A percentile compares a stretch with the other conserved stretches of the same genome.
Evolutionary conservation across 192 early-diverging fungal genomes (phyloP).

Genomic region (Dissophora ornata): DNA sequence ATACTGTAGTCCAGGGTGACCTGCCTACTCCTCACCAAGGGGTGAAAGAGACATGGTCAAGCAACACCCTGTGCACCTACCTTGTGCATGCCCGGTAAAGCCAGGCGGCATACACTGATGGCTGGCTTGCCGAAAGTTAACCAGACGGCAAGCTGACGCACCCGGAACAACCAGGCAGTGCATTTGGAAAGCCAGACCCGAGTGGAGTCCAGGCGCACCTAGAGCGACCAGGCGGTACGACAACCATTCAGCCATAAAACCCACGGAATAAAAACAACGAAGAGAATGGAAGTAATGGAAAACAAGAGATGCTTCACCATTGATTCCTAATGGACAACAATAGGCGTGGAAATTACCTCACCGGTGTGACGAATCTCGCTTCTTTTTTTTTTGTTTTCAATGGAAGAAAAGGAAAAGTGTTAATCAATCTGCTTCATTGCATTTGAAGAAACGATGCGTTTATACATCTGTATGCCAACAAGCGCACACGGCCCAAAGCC

Average conservation of each 20-base stretch:
- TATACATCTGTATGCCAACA: no score
- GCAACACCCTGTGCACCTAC: constrained; percentile 22
- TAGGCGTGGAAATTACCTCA: no score
- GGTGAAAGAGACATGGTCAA: constrained; percentile 17
- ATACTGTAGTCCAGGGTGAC: constrained; percentile 17
- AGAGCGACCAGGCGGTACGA: constrained; percentile 11
- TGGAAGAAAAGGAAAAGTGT: no score
- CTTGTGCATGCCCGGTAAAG: constrained; percentile 18
- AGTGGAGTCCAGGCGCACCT: constrained; percentile 10
- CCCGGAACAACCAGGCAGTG: neutral
- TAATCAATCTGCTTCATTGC: no score
- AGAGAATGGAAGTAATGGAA: neutral
- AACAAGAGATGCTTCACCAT: no score
- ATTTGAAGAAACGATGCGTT: no score
- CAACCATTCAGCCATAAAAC: constrained; percentile 4
- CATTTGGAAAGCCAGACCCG: constrained; percentile 13
- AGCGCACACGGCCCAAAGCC: no score
- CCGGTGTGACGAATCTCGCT: no score
- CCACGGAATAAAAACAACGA: neutral
- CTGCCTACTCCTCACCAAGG: constrained; percentile 12
- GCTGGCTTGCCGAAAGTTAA: no score
- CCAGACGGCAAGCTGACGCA: neutral
- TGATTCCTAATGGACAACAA: no score
- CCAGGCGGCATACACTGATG: constrained; percentile 19
- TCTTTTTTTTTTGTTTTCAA: no score